Evolutionary conservation across 2,329 filamentous ascomycete species (phyloP).

Genomic region (Ilyonectria destructans): DNA sequence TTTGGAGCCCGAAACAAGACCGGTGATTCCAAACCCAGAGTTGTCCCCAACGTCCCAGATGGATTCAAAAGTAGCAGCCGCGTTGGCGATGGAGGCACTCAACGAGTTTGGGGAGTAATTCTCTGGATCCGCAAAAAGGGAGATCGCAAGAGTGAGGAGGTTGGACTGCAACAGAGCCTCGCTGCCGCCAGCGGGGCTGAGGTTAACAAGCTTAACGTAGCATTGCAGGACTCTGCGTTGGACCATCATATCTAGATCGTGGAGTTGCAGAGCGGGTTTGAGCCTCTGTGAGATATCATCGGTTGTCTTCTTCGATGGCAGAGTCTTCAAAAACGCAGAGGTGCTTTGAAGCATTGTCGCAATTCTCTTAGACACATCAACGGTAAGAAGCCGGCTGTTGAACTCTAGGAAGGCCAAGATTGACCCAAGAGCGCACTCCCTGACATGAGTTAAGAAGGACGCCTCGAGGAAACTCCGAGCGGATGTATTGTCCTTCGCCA

Average conservation of each 20-base stretch:
- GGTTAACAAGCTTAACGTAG: constrained; percentile 91
- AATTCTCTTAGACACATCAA: constrained; percentile 94
- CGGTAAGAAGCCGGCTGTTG: constrained; percentile 91
- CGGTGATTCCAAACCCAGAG: constrained; percentile 93
- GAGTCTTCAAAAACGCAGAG: constrained; percentile 86
- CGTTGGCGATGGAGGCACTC: constrained; percentile 92
- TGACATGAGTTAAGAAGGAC: constrained; percentile 93
- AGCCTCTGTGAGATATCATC: constrained; percentile 91
- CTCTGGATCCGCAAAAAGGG: constrained; percentile 93
- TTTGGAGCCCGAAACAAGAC: constrained; percentile 84
- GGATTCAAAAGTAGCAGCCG: constrained; percentile 90
- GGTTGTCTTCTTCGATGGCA: constrained; percentile 87
- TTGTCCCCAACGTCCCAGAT: constrained; percentile 98
- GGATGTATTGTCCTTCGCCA: constrained; percentile 92
- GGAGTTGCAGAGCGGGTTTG: constrained; percentile 87
- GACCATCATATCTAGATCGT: constrained; percentile 94
- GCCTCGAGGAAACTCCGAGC: constrained; percentile 89
- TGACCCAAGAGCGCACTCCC: constrained; percentile 93
- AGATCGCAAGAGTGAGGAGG: constrained; percentile 88
- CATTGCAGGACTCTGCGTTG: constrained; percentile 94
- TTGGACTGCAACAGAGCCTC: constrained; percentile 94
- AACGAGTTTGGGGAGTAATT: constrained; percentile 88
- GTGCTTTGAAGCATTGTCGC: constrained; percentile 97
- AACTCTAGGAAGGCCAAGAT: constrained; percentile 94
- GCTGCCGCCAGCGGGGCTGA: constrained; percentile 87